These are phyloP conservation scores for Geosiphon pyriformis DNA, from an alignment of 192 early-diverging fungal genomes.

Conservation along the genomic window DNA sequence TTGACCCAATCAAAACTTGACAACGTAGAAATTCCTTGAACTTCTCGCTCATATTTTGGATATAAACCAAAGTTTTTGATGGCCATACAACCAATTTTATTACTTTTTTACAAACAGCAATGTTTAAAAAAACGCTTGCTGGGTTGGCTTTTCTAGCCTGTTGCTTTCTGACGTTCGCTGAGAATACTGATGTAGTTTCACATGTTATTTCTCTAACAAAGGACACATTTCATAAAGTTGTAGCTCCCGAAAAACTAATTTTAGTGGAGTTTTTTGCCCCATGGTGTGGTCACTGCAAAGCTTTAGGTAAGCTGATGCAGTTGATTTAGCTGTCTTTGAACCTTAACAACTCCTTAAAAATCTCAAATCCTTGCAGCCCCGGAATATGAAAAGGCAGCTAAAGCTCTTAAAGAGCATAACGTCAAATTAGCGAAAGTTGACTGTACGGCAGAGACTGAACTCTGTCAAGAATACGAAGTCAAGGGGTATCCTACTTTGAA, in stretches of 20 bases:
- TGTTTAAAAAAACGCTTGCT: background rate
- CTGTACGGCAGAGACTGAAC: conserved; percentile 81
- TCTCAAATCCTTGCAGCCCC: conserved; percentile 56
- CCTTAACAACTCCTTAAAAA: background rate
- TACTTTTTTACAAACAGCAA: background rate
- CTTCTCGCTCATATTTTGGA: background rate
- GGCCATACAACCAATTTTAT: background rate
- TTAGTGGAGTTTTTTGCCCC: conserved; percentile 96
- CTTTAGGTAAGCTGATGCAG: conserved; percentile 45
- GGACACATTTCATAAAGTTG: conserved; percentile 58
- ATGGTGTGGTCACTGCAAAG: conserved; percentile 98
- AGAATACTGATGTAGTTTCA: conserved; percentile 22
- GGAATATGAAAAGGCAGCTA: conserved; percentile 91
- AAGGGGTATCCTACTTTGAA: conserved; percentile 93
- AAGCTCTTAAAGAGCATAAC: conserved; percentile 65
- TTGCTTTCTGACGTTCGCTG: conserved; percentile 10
- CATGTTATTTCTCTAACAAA: conserved; percentile 53
- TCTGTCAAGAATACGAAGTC: conserved; percentile 79
- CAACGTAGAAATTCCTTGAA: background rate
- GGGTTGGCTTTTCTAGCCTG: background rate
- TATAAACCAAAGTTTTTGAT: background rate
- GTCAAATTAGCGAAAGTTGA: conserved; percentile 93
- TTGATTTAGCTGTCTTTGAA: no score
- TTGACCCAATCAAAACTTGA: conserved; percentile 9
- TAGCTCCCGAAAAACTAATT: conserved; percentile 60